Evolutionary conservation across 805 yeast species (phyloP).

Genomic region (Pichia phayaonensis): DNA sequence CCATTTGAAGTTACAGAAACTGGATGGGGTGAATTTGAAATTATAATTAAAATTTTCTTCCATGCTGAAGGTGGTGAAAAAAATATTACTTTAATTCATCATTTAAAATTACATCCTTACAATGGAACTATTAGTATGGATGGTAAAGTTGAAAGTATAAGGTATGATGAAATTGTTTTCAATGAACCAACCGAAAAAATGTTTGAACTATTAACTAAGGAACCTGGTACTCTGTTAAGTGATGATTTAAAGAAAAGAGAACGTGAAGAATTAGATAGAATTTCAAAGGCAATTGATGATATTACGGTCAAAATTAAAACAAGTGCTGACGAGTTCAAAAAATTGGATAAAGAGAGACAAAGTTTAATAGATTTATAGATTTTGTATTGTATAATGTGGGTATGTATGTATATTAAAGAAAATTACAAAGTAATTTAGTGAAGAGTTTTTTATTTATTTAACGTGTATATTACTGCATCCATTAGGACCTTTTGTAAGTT

Average conservation of each 20-base stretch:
- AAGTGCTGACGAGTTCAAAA: slow-evolving; percentile 21
- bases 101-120: slow-evolving; percentile 86
- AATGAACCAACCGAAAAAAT: slow-evolving; percentile 91
- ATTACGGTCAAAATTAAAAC: slow-evolving; percentile 21
- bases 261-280: slow-evolving; percentile 53
- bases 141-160: slow-evolving; percentile 46
- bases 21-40: slow-evolving; percentile 99
- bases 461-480: background rate
- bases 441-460: background rate
- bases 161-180: slow-evolving; percentile 88
- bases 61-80: slow-evolving; percentile 85
- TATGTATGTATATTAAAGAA: background rate
- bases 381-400: background rate
- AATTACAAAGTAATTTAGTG: background rate
- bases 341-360: slow-evolving; percentile 26
- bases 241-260: slow-evolving; percentile 43
- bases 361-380: slow-evolving; percentile 14
- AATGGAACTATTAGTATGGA: slow-evolving; percentile 25
- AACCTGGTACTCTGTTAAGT: slow-evolving; percentile 48
- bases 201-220: slow-evolving; percentile 66
- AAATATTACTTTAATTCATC: slow-evolving; percentile 79
- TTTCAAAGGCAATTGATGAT: slow-evolving; percentile 31
- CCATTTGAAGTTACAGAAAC: slow-evolving; percentile 95
- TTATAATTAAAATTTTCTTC: slow-evolving; percentile 79
- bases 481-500: slow-evolving; percentile 14